These are phyloP conservation scores for Leccinum longicurvipes DNA, from an alignment of 768 basidiomycete genomes.

Conservation along the genomic window DNA sequence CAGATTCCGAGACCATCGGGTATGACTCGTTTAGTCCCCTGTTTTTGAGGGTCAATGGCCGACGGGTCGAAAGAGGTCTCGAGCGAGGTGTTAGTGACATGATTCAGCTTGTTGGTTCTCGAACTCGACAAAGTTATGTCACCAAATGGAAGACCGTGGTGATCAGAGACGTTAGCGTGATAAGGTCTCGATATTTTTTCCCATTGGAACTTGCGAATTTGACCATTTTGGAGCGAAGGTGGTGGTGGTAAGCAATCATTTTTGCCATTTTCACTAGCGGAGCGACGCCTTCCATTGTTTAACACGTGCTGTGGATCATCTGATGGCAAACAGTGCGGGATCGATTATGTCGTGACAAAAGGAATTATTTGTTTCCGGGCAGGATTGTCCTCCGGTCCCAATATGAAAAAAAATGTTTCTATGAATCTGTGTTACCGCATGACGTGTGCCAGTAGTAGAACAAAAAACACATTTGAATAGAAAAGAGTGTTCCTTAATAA, in stretches of 20 bases:
- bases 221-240: slow-evolving; percentile 18
- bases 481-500: slow-evolving; percentile 32
- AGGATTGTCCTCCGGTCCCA: slow-evolving; percentile 18
- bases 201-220: slow-evolving; percentile 22
- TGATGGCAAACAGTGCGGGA: slow-evolving; percentile 21
- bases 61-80: slow-evolving; percentile 15
- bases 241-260: slow-evolving; percentile 14
- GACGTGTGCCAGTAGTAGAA: slow-evolving; percentile 20
- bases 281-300: slow-evolving; percentile 31
- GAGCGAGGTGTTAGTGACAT: slow-evolving; percentile 7
- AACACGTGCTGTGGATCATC: slow-evolving; percentile 29
- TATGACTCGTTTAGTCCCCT: slow-evolving; percentile 8
- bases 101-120: slow-evolving; percentile 11
- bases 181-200: slow-evolving; percentile 19
- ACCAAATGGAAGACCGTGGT: slow-evolving; percentile 31
- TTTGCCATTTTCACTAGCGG: slow-evolving; percentile 25
- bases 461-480: slow-evolving; percentile 24
- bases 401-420: slow-evolving; percentile 31
- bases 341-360: slow-evolving; percentile 17
- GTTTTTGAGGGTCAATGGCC: slow-evolving; percentile 17
- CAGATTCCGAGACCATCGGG: slow-evolving; percentile 12
- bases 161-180: slow-evolving; percentile 25
- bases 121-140: slow-evolving; percentile 19
- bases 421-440: slow-evolving; percentile 20
- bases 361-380: slow-evolving; percentile 25